Evolutionary conservation across 495 filamentous ascomycete species (phyloP).

Genomic region (Lophiostoma macrostomum): DNA sequence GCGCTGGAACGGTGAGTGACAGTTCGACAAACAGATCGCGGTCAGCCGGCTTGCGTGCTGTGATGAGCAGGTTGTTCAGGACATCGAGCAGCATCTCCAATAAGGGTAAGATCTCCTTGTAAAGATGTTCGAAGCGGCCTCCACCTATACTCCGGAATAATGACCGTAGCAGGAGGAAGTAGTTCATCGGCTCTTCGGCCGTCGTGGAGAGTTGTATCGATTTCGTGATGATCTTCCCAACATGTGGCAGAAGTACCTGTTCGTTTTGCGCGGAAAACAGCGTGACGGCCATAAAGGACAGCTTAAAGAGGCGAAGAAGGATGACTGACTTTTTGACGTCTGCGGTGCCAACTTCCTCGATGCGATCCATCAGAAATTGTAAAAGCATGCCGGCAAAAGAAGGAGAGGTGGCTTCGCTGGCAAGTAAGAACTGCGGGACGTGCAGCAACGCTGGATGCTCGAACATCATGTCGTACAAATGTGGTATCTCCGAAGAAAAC

Average conservation of each 20-base stretch:
- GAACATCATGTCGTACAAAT: conserved; percentile 96
- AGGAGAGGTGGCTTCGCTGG: conserved; percentile 94
- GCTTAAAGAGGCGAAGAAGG: conserved; percentile 90
- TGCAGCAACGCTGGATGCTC: conserved; percentile 91
- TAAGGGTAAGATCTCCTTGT: conserved; percentile 94
- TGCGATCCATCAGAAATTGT: conserved; percentile 93
- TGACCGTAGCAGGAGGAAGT: conserved; percentile 88
- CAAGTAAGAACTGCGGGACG: conserved; percentile 95
- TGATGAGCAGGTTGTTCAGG: conserved; percentile 85
- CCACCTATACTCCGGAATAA: conserved; percentile 96
- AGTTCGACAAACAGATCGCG: conserved; percentile 96
- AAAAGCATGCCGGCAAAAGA: conserved; percentile 97
- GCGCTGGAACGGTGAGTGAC: conserved; percentile 90
- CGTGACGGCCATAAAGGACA: conserved; percentile 99
- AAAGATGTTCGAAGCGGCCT: conserved; percentile 93
- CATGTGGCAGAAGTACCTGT: conserved; percentile 89
- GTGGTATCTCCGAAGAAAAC: conserved; percentile 94
- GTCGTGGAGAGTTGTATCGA: conserved; percentile 94
- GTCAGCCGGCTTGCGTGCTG: conserved; percentile 83
- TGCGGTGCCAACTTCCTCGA: conserved; percentile 88
- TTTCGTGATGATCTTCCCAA: conserved; percentile 92
- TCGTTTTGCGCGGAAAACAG: conserved; percentile 94
- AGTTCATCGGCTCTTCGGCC: conserved; percentile 97
- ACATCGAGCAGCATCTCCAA: conserved; percentile 97
- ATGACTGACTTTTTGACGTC: conserved; percentile 90